Base-by-base conservation (phyloP, 2,329 filamentous ascomycete genomes). In the Dothiorella sarmentorum region DNA sequence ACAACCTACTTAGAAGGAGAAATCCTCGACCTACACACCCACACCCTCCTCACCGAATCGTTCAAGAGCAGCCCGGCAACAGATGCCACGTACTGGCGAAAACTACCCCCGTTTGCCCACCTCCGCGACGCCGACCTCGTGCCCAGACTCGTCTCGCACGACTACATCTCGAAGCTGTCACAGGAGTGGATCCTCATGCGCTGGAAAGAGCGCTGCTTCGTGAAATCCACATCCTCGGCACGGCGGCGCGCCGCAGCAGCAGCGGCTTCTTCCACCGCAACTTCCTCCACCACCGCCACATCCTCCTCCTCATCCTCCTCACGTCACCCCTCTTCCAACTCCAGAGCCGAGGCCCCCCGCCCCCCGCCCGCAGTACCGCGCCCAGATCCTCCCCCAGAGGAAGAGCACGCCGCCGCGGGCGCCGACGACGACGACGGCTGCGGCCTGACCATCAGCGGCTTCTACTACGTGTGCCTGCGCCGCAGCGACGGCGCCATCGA, bases 1-100 rank as follows among this genome's bases (percentile, higher is more conserved):
- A 82, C 83, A 15, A 87, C 85, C 2, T 88, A 84, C 66, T 77
- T 88, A 43, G 85, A 87, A 74, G 85, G 85, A 57, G 85, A 88
- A 67, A 86, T 88, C 61, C 82, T 88, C 61, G 85, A 88, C 67
- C 84, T 81, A 64, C 68, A 68, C 42, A 75, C 69, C 4, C 73
- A 80, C 67, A 77, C 73, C 47, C 75, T 88, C 63, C 73, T 81
- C 52, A 83, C 80, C 10, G 75, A 78, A 63, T 68, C 68, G 35
- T 81, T 81, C 67, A 73, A 75, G 55, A 73, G 74, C 37, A 75
- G 66, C n/a, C 68, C 76, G 35, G 63, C 69, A 58, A 74, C 75
- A 68, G 77, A 80, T 64, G 73, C 77, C 10, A 70, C 69, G 4
- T 80, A 81, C 62, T 81, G 78, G 78, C 70, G 74, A 18, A 78